Base-by-base conservation (phyloP, 495 filamentous ascomycete species). In the Cercophora scortea region DNA sequence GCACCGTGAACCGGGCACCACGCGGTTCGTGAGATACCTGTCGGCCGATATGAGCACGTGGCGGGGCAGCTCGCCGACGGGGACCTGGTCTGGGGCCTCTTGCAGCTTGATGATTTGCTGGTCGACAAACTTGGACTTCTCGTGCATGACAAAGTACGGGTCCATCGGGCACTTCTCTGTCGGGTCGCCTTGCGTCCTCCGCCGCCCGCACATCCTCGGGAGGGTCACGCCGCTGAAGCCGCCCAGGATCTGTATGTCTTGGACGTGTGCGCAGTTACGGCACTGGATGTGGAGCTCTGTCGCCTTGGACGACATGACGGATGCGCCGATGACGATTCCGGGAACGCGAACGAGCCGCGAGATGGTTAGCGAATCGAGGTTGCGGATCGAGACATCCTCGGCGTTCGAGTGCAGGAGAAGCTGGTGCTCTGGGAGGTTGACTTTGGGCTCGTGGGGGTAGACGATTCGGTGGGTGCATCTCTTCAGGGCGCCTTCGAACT, bases 81-180 rank as follows among this genome's bases (percentile, higher is more conserved):
- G 94, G 0, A 99, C 93, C 64, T 96, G 90, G 63, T 99, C 94
- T 6, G 94, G 94, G 11, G 94, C 94, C 70, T 99, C 94, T 66
- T 99, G 94, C 8, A 99, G 81, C 70, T 99, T 99, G 60, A 99
- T 84, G 43, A 97, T 88, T 64, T 99, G 94, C 60, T 97, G 94
- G 61, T 99, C 94, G 62, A 96, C 91, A 65, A 99, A 99, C 55
- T 86, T 82, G 54, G 87, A 94, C 62, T 87, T 90, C 67, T 97
- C 94, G 65, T 99, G 94, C 8, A 92, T 76, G 34, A 99, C 86
- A 54, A 92, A 91, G 64, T 96, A 99, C 6, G 94, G 94, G 61
- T 99, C 93, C 56, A 97, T 72, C 1, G 92, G 91, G 62, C 94
- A 99, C 54, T 84, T 80, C 17, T 81, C 74, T 8, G 71, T 70